Conservation (phyloP, 2,329 filamentous ascomycete species). For the Pseudocercospora fijiensis region DNA sequence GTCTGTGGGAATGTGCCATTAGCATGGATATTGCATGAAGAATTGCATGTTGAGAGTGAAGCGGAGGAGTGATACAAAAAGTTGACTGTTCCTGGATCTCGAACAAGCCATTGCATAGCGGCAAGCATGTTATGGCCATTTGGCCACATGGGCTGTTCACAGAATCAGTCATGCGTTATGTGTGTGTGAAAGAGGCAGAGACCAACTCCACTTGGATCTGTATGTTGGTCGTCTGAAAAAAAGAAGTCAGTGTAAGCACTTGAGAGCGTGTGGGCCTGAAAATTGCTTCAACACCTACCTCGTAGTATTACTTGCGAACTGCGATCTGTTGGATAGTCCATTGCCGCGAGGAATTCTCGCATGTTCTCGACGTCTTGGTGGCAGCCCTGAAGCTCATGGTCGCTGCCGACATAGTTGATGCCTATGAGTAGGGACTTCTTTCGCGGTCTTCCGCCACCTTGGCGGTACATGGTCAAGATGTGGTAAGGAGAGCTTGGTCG, state of each 20-base stretch:
- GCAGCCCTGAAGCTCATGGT: slow-evolving; percentile 49
- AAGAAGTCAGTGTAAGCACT: not conserved
- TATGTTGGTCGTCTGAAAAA: slow-evolving; percentile 37
- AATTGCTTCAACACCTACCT: slow-evolving; percentile 37
- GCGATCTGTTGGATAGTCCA: slow-evolving; percentile 44
- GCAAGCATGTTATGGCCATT: slow-evolving; percentile 43
- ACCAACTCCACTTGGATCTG: slow-evolving; percentile 31
- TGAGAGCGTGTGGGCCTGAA: not conserved
- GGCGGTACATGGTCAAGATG: slow-evolving; percentile 11
- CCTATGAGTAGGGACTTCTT: slow-evolving; percentile 55
- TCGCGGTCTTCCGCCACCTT: slow-evolving; percentile 12
- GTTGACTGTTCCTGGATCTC: slow-evolving; percentile 51
- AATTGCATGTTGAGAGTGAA: not conserved
- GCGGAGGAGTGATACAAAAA: slow-evolving; percentile 43
- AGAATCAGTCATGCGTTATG: not conserved
- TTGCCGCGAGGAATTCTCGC: slow-evolving; percentile 46
- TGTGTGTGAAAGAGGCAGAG: not conserved
- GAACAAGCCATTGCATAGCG: slow-evolving; percentile 60
- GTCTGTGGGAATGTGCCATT: slow-evolving; percentile 24
- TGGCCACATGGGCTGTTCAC: slow-evolving; percentile 34
- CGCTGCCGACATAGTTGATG: slow-evolving; percentile 44
- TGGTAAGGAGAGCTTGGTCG: not conserved
- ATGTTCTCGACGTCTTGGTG: slow-evolving; percentile 50
- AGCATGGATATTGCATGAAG: not conserved
- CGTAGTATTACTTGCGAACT: slow-evolving; percentile 36